Evolutionary conservation across 2,329 filamentous ascomycete species (phyloP), one percentile per base, ranked within the genome.

Genomic region (Alternaria ventricosa): DNA sequence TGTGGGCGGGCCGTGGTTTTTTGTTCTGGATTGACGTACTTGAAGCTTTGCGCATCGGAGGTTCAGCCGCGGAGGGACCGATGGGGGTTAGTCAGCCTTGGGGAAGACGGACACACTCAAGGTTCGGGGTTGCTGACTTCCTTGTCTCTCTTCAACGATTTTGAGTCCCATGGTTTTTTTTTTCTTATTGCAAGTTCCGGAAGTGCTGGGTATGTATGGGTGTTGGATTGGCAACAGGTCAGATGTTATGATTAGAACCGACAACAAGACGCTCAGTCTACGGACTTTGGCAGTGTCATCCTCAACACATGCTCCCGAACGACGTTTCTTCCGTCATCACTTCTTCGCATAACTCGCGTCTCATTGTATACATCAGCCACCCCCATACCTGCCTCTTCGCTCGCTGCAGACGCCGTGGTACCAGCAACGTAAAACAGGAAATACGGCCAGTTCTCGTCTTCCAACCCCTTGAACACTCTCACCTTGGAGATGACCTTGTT

Each of bases 371-470:
- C n/a, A 45, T 9, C 33, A 7, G 15, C 3, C 4, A 10, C 2
- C 11, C 8, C 15, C 25, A 1, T 6, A 33, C 2, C 3, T n/a
- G 3, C 20, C 43, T 12, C 9, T 9, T 5, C 8, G 11, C 12
- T 30, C 22, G 7, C n/a, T 20, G 36, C 11, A 20, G 25, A 20
- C n/a, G 20, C 25, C 4, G 5, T n/a, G 15, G 50, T 8, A 3
- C 22, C 47, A 0, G 22, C 49, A 4, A 69, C 57, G 27, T 69
- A 67, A 7, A 69, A 67, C 36, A 70, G 9, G 13, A 70, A 49
- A 22, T 69, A 70, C 22, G 64, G 64, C 60, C 57, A 59, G 13
- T 15, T 30, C 12, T 13, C 28, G 12, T 30, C 28, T 30, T 30
- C 12, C 28, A 6, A 2, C 28, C 5, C 12, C 55, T 55, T 62